These are phyloP conservation scores for Pyricularia pennisetigena DNA, from an alignment of 2,329 filamentous ascomycete genomes.

Conservation along the genomic window DNA sequence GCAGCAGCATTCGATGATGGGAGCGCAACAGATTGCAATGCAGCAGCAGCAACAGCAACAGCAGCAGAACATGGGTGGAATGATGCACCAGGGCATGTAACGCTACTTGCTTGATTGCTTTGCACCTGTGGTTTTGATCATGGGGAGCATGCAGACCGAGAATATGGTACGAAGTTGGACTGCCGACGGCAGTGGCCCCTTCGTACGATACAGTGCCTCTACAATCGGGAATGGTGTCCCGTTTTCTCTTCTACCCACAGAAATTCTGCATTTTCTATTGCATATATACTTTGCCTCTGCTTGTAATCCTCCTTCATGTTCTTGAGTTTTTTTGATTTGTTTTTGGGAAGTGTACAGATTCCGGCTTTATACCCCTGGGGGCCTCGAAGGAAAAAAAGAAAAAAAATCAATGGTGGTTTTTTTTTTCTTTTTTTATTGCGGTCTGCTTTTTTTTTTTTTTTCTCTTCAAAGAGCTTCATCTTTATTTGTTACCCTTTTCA, in stretches of 20 bases:
- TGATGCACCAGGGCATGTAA: constrained; percentile 44
- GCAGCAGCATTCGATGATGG: constrained; percentile 11
- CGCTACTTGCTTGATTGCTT: not conserved
- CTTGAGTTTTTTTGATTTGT: not conserved
- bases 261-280: not conserved
- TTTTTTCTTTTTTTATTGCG: not conserved
- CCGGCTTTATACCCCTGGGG: not conserved
- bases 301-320: not conserved
- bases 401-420: not conserved
- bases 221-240: too few species aligned
- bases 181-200: not conserved
- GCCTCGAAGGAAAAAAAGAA: not conserved
- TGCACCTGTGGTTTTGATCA: not conserved
- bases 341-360: not conserved
- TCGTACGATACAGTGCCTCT: not conserved
- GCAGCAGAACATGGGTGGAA: constrained; percentile 37
- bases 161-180: not conserved
- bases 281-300: not conserved
- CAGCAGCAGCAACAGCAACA: constrained; percentile 18
- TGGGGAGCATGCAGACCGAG: not conserved
- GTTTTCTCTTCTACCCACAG: not conserved
- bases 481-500: not conserved
- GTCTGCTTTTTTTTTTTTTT: not conserved
- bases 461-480: not conserved
- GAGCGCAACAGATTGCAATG: not conserved